Percentiles rank a stretch among this genome's conserved stretches.
These are phyloP conservation scores for Trichocomaceae sp. DNA, from an alignment of 2,329 filamentous ascomycete genomes.

Conservation along the genomic window DNA sequence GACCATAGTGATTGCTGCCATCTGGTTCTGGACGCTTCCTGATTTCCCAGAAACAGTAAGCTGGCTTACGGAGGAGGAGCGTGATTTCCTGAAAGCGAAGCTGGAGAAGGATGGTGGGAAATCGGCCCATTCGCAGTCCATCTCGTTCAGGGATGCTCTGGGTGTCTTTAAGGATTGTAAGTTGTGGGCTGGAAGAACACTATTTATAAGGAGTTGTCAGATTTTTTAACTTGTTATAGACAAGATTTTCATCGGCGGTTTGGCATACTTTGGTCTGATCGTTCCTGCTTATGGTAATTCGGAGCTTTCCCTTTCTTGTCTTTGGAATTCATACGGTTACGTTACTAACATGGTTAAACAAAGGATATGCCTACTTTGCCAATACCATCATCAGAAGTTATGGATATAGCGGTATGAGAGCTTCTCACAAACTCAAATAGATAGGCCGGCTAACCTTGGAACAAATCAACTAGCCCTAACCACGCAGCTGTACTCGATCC, in stretches of 20 bases:
- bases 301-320: background rate
- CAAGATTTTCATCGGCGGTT: constrained; percentile 65
- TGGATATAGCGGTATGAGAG: constrained; percentile 47
- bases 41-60: constrained; percentile 68
- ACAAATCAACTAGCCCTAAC: constrained; percentile 33
- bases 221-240: constrained; percentile 23
- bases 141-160: constrained; percentile 54
- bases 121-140: constrained; percentile 56
- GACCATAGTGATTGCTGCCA: constrained; percentile 55
- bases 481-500: constrained; percentile 47
- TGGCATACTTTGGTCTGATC: constrained; percentile 77
- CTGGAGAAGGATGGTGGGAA: constrained; percentile 63
- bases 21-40: constrained; percentile 60
- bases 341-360: constrained; percentile 12
- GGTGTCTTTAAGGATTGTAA: constrained; percentile 61
- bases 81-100: constrained; percentile 58
- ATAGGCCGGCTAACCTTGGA: background rate
- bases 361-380: constrained; percentile 66
- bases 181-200: constrained; percentile 13
- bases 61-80: constrained; percentile 67
- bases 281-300: constrained; percentile 61
- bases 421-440: background rate
- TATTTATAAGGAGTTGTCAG: background rate
- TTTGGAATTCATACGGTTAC: background rate
- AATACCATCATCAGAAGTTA: constrained; percentile 65